A percentile compares a stretch with the other conserved stretches of the same genome.
Evolutionary conservation across 176 grass and related monocot species (phyloP).

Genomic region (Dendrocalamus sinicus): DNA sequence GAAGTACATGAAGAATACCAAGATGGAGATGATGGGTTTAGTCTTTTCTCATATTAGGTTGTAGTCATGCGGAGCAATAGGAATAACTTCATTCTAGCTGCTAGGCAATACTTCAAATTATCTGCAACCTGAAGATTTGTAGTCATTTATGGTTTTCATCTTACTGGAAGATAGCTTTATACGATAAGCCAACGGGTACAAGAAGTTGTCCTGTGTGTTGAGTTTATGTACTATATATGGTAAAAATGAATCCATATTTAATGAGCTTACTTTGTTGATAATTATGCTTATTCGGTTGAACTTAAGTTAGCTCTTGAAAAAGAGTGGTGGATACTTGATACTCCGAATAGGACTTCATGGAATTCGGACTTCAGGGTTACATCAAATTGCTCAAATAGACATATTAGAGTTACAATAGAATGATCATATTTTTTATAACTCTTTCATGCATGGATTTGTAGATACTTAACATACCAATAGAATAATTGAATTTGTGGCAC

Average conservation of each 20-base stretch:
- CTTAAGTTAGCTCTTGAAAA: slow-evolving; percentile 47
- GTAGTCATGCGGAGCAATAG: slow-evolving; percentile 36
- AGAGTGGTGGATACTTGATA: slow-evolving; percentile 10
- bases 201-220: slow-evolving; percentile 62
- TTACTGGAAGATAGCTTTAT: slow-evolving; percentile 58
- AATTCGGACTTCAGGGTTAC: slow-evolving; percentile 2
- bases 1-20: slow-evolving; percentile 57
- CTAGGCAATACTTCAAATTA: slow-evolving; percentile 51
- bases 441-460: background rate
- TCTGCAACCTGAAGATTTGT: slow-evolving; percentile 48
- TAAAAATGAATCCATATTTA: slow-evolving; percentile 55
- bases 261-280: slow-evolving; percentile 51
- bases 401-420: slow-evolving; percentile 4
- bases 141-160: slow-evolving; percentile 48
- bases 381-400: slow-evolving; percentile 36
- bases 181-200: slow-evolving; percentile 58
- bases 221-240: slow-evolving; percentile 61
- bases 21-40: slow-evolving; percentile 63
- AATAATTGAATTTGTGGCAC: background rate
- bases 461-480: background rate
- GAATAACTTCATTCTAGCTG: slow-evolving; percentile 54
- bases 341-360: background rate
- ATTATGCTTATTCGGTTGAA: slow-evolving; percentile 28
- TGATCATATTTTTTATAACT: background rate
- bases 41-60: slow-evolving; percentile 61